These are phyloP conservation scores for Yamadazyma insecticola DNA, from an alignment of 805 yeast species.

Conservation along the genomic window DNA sequence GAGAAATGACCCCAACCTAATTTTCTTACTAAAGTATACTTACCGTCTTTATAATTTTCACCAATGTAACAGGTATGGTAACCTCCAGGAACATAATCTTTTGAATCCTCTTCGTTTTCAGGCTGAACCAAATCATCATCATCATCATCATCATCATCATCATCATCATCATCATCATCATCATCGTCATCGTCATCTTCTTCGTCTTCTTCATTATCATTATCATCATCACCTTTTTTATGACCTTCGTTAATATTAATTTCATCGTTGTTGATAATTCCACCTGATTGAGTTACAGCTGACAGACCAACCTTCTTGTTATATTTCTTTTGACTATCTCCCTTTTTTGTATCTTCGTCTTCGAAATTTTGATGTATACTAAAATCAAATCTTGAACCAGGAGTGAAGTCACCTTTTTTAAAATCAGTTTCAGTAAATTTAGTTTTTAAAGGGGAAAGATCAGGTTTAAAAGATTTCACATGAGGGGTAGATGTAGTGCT, in stretches of 20 bases:
- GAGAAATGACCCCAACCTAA: slow-evolving; percentile 99
- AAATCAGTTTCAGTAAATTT: slow-evolving; percentile 19
- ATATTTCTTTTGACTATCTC: neutral
- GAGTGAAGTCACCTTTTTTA: slow-evolving; percentile 7
- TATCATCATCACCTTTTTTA: slow-evolving; percentile 5
- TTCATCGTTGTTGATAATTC: slow-evolving; percentile 4
- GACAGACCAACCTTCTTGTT: neutral
- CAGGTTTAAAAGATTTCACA: slow-evolving; percentile 32
- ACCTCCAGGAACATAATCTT: slow-evolving; percentile 89
- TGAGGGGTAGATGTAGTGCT: slow-evolving; percentile 25
- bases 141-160: slow-evolving; percentile 24
- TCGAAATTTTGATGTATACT: slow-evolving; percentile 11
- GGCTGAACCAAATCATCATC: slow-evolving; percentile 25
- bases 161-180: slow-evolving; percentile 9
- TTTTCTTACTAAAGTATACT: slow-evolving; percentile 79
- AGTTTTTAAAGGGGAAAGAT: slow-evolving; percentile 33
- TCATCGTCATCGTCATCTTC: slow-evolving; percentile 5
- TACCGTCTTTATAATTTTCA: slow-evolving; percentile 70
- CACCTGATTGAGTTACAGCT: neutral
- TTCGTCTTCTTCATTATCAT: slow-evolving; percentile 4
- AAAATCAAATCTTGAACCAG: slow-evolving; percentile 12
- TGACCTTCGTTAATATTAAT: slow-evolving; percentile 9
- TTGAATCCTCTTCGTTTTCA: slow-evolving; percentile 75
- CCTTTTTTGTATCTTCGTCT: slow-evolving; percentile 1
- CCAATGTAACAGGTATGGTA: slow-evolving; percentile 93